Percentiles rank a stretch among this genome's conserved stretches.
Conservation (phyloP, 805 yeast genomes). For the Pichia thaimueangensis region DNA sequence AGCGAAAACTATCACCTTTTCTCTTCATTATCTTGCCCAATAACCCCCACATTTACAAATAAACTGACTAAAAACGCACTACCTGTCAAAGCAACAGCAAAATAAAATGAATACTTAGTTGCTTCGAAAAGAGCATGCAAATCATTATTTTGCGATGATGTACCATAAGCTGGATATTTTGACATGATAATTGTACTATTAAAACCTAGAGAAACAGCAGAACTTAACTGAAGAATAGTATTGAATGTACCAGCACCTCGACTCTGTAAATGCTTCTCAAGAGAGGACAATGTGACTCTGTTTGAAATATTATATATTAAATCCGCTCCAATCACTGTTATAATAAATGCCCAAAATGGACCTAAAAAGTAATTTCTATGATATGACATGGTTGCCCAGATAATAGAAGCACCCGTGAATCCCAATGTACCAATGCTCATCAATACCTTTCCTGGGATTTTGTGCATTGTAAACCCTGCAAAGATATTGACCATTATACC, state of each 20-base stretch:
- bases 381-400: conserved; percentile 37
- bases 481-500: conserved; percentile 39
- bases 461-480: conserved; percentile 41
- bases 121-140: conserved; percentile 26
- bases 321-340: conserved; percentile 42
- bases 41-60: conserved; percentile 33
- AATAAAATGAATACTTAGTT: conserved; percentile 33
- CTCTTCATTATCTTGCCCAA: conserved; percentile 21
- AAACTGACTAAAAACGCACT: conserved; percentile 26
- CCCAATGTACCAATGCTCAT: conserved; percentile 32
- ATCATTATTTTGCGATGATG: conserved; percentile 20
- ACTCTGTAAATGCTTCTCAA: conserved; percentile 34
- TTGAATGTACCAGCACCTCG: conserved; percentile 45
- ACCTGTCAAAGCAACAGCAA: conserved; percentile 33
- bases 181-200: conserved; percentile 35
- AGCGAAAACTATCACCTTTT: background rate
- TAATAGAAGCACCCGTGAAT: conserved; percentile 31
- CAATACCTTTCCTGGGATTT: conserved; percentile 35
- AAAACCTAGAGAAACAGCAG: conserved; percentile 37
- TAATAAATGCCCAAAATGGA: conserved; percentile 38
- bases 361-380: conserved; percentile 37
- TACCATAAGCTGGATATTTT: conserved; percentile 28
- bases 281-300: conserved; percentile 36
- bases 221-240: conserved; percentile 36
- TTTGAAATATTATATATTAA: conserved; percentile 40